Evolutionary conservation across 2,329 filamentous ascomycete genomes (phyloP).

Genomic region (Hypoxylon sp.): DNA sequence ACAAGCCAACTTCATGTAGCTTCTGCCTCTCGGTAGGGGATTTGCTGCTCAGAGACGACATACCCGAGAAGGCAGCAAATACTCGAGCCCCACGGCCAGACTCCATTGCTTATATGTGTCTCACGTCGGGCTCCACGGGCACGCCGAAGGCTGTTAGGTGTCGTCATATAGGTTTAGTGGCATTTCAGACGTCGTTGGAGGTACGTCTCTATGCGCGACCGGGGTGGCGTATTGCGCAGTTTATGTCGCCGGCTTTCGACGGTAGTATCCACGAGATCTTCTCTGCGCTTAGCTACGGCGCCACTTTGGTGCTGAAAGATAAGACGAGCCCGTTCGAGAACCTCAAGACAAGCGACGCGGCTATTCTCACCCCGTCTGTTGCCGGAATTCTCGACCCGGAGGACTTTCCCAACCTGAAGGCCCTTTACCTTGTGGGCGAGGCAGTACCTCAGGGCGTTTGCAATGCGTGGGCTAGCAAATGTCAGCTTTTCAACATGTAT

Average conservation of each 20-base stretch:
- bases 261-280: slow-evolving; percentile 13
- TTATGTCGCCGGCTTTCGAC: slow-evolving; percentile 11
- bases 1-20: neutral
- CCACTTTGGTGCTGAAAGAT: slow-evolving; percentile 15
- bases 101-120: neutral
- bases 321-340: slow-evolving; percentile 42
- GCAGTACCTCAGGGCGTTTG: slow-evolving; percentile 45
- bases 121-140: slow-evolving; percentile 7
- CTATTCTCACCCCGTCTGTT: slow-evolving; percentile 52
- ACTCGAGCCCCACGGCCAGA: neutral
- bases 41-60: neutral
- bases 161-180: neutral
- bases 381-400: slow-evolving; percentile 44
- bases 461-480: slow-evolving; percentile 47
- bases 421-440: slow-evolving; percentile 51
- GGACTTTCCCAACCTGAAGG: slow-evolving; percentile 44
- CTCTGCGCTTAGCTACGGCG: slow-evolving; percentile 2
- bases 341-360: slow-evolving; percentile 42
- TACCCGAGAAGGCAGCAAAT: neutral
- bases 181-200: neutral
- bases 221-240: slow-evolving; percentile 1
- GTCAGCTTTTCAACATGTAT: slow-evolving; percentile 53
- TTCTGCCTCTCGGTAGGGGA: neutral
- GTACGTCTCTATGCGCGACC: neutral
- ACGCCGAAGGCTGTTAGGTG: slow-evolving; percentile 2